A percentile compares a stretch with the other conserved stretches of the same genome.
Evolutionary conservation across 2,329 filamentous ascomycete species (phyloP).

Genomic region (Emmonsiellopsis sp.): DNA sequence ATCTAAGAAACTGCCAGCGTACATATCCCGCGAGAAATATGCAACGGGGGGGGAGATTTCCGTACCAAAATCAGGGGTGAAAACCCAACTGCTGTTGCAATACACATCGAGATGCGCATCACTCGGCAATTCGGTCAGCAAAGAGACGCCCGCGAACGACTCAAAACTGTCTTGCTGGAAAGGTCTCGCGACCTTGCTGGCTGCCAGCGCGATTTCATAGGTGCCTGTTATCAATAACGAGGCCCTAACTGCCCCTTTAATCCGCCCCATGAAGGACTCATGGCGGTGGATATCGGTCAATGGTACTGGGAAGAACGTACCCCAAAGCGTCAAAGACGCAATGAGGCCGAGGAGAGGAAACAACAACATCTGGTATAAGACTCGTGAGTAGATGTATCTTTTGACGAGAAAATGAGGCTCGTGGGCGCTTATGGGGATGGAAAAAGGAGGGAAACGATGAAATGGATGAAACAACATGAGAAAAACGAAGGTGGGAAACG

Average conservation of each 20-base stretch:
- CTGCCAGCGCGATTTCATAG: conserved; percentile 11
- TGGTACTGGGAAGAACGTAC: conserved; percentile 16
- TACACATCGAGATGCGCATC: neutral
- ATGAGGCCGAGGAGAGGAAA: conserved; percentile 16
- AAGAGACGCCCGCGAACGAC: neutral
- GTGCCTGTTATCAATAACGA: conserved; percentile 11
- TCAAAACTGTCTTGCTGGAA: neutral
- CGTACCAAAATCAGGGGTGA: neutral
- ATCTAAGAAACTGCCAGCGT: neutral
- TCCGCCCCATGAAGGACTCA: conserved; percentile 12
- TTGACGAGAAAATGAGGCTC: neutral
- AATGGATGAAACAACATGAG: too few species aligned
- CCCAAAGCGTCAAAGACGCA: conserved; percentile 17
- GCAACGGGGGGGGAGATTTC: neutral
- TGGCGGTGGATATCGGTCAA: conserved; percentile 13
- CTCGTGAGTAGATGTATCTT: neutral
- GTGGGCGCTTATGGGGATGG: neutral
- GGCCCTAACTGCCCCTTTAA: conserved; percentile 11
- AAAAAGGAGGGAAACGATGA: neutral
- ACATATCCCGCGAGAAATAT: neutral
- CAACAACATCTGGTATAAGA: conserved; percentile 10
- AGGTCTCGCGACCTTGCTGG: conserved; percentile 3
- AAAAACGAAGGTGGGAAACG: too few species aligned
- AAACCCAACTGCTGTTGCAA: neutral
- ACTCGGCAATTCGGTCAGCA: neutral